A percentile compares a stretch with the other conserved stretches of the same genome.
These are phyloP conservation scores for Primulina tabacum DNA, from an alignment of 257 asterid genomes.

Conservation along the genomic window DNA sequence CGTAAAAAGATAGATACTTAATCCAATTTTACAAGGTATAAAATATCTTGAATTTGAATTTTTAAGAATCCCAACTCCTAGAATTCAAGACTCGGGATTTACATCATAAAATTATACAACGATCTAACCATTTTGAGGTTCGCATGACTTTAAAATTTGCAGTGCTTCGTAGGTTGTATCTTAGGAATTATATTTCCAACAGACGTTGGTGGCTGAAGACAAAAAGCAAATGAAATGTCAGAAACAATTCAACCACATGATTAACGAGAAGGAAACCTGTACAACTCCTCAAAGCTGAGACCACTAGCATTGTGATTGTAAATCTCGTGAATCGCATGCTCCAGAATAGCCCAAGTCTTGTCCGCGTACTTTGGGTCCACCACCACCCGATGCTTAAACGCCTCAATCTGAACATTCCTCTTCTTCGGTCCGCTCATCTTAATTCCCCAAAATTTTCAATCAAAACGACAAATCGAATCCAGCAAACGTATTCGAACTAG, in stretches of 20 bases:
- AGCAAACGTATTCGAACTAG: conserved; percentile 35
- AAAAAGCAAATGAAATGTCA: not conserved
- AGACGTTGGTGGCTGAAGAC: not conserved
- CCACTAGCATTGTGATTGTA: conserved; percentile 91
- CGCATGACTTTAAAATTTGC: not conserved
- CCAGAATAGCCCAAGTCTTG: conserved; percentile 84
- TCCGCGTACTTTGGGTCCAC: conserved; percentile 98
- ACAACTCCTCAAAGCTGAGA: conserved; percentile 79
- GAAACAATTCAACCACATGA: not conserved
- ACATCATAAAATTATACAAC: not conserved
- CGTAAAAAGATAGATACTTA: not conserved
- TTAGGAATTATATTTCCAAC: not conserved
- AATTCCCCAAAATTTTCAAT: conserved; percentile 4
- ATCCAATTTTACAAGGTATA: not conserved
- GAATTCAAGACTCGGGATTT: not conserved
- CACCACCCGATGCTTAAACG: conserved; percentile 75
- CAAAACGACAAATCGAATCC: not conserved
- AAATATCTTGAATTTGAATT: not conserved
- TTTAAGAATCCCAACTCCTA: not conserved
- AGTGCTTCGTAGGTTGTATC: not conserved
- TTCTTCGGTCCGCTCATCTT: conserved; percentile 70
- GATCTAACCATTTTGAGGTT: no score
- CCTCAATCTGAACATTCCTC: conserved; percentile 86
- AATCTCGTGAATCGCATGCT: conserved; percentile 87
- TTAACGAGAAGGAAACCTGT: conserved; percentile 42